Evolutionary conservation across 2,329 filamentous ascomycete genomes (phyloP), one percentile per base, ranked within the genome.

Genomic region (Pseudogymnoascus sp.): DNA sequence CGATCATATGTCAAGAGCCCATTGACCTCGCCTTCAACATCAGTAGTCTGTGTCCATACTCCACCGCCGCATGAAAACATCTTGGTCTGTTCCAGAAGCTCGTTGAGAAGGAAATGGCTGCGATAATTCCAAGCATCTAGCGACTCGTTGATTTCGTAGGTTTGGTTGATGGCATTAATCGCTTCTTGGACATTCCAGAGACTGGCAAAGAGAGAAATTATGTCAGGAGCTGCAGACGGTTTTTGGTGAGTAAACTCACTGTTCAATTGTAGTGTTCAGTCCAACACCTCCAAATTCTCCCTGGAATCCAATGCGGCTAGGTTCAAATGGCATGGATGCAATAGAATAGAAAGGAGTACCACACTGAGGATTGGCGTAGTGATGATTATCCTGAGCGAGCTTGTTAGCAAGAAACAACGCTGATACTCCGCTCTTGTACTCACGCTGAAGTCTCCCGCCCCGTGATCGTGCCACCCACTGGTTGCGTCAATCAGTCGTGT

Each of bases 1-100:
- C 86, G 79, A 69, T 89, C 85, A 65, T 88, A 88, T 0, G 85
- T 88, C 65, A 88, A 70, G 60, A 90, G 73, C 0, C 86, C 86
- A 65, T 89, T 90, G 7, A 89, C 83, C 69, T 89, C 86, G 3
- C 85, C 86, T 68, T 89, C 86, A 0, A 89, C 86, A 65, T 89
- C 86, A 0, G 83, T 87, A 0, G 85, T 89, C 74, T 89, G 86
- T 0, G 86, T 89, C 79, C 84, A 89, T 0, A 89, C 79, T 9
- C 80, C 86, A 0, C 82, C 86, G 33, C 81, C 86, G 71, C 86
- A 89, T 18, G 45, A 52, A 52, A 52, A 52, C 0, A 81, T 76
- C 61, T 81, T 75, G 10, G 76, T 70, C 61, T 82, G 79, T 2
- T 77, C 75, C 10, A 69, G 66, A 2, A 82, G 69, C 61, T 82